A percentile compares a stretch with the other conserved stretches of the same genome.
phyloP scores from a whole-genome alignment of 352 stramenopile species.

The Phytophthora pisi region DNA sequence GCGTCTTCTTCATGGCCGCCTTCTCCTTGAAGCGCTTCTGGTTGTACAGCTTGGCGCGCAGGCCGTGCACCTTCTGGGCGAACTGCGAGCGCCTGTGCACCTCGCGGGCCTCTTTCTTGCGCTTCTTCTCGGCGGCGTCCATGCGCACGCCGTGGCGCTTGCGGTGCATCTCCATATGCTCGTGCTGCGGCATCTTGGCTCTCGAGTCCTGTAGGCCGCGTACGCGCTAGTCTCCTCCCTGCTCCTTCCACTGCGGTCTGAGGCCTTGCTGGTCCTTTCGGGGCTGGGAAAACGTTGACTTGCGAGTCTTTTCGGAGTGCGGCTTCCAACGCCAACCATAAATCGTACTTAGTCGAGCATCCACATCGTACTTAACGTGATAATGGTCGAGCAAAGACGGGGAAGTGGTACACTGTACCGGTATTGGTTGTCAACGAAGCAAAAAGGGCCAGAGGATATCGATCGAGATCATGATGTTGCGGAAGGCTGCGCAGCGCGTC shows the following conservation, averaged over 20 bases:
- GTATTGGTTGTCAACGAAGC: not conserved
- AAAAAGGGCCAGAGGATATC: not conserved
- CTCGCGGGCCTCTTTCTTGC: constrained; percentile 99
- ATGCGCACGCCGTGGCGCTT: constrained; percentile 99
- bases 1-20: constrained; percentile 99
- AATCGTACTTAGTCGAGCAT: constrained; percentile 20
- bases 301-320: not conserved
- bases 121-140: constrained; percentile 95
- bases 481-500: constrained; percentile 18
- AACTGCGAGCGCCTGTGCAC: constrained; percentile 98
- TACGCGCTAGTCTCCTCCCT: not conserved
- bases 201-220: not conserved
- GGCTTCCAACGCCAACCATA: constrained; percentile 31
- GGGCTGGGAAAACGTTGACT: constrained; percentile 21
- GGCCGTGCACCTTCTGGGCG: constrained; percentile 98
- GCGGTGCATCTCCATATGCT: constrained; percentile 99
- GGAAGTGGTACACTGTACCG: not conserved
- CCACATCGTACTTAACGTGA: not conserved
- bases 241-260: not conserved
- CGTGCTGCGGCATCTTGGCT: constrained; percentile 96
- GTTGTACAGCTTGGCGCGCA: constrained; percentile 99
- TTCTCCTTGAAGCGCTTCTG: constrained; percentile 99
- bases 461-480: constrained; percentile 18
- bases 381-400: not conserved
- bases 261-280: constrained; percentile 19